Percentiles rank a stretch among this genome's conserved stretches.
Conservation (phyloP, 164 flowering plant genomes). For the Aristolochia californica region DNA sequence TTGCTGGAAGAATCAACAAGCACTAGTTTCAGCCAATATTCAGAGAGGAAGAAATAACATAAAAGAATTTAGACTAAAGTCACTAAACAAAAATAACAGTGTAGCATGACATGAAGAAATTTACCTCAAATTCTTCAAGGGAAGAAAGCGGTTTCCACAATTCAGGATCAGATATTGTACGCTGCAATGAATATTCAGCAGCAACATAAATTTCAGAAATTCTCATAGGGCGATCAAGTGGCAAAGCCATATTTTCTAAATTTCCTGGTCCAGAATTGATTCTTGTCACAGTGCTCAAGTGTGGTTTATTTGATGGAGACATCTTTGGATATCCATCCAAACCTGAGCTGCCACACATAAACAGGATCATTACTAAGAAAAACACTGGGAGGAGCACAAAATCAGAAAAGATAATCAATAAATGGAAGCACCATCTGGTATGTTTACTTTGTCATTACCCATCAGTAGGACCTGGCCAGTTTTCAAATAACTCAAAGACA, state of each 20-base stretch:
- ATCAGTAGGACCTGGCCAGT: slow-evolving; percentile 37
- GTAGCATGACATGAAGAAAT: not conserved
- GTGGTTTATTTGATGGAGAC: slow-evolving; percentile 40
- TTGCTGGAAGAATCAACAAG: slow-evolving; percentile 35
- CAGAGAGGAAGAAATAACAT: not conserved
- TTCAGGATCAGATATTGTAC: slow-evolving; percentile 67
- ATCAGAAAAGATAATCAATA: not conserved
- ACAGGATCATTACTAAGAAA: slow-evolving; percentile 6
- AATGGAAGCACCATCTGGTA: not conserved
- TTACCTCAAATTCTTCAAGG: slow-evolving; percentile 74
- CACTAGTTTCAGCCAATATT: not conserved
- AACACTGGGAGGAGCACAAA: not conserved
- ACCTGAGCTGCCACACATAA: slow-evolving; percentile 55
- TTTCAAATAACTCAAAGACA: slow-evolving; percentile 61
- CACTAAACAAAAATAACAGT: not conserved
- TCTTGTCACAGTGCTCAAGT: slow-evolving; percentile 46
- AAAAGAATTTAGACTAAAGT: not conserved
- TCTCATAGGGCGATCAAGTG: slow-evolving; percentile 89
- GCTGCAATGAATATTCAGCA: slow-evolving; percentile 69
- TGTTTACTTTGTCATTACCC: slow-evolving; percentile 44
- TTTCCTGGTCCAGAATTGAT: slow-evolving; percentile 77
- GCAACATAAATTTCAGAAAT: slow-evolving; percentile 92
- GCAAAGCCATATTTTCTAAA: slow-evolving; percentile 42
- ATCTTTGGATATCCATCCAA: slow-evolving; percentile 31
- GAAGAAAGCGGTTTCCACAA: slow-evolving; percentile 66